Base-by-base conservation (phyloP, 805 yeast species). In the Starmerella riodocensis region DNA sequence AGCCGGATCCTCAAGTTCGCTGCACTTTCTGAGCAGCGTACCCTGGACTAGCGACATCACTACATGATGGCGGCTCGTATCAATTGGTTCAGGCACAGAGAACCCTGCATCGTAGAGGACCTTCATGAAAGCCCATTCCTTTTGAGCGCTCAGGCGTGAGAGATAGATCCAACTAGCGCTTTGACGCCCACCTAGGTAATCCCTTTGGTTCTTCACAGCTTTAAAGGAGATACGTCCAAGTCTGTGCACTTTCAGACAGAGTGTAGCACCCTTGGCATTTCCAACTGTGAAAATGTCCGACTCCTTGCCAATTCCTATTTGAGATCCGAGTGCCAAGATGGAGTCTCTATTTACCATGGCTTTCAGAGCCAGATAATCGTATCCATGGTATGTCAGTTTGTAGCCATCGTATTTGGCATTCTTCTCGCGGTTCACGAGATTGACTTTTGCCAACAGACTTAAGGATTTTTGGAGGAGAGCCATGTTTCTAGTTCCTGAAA, bases 361-460 rank as follows among this genome's bases (percentile, higher is more conserved):
- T 58, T 78, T 84, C 48, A 91, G 66, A 0, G 97, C 97, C 48
- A 91, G 67, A 56, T 82, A 91, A 60, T 91, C 99, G 59, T 76
- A 82, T 3, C 99, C 99, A 34, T 73, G 74, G 58, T 79, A 86
- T 0, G 94, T 79, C 48, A 91, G 62, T 49, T 88, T 69, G 63
- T 82, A 91, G 11, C 99, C 99, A 57, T 91, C 98, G 59, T 91
- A 88, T 53, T 77, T 83, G 25, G 95, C 93, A 59, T 91, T 91
- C 62, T 94, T 71, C 42, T 84, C 66, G 47, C 77, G 69, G 1
- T 88, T 69, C 19, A 91, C 70, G 37, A 91, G 64, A 52, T 76
- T 84, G 46, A 84, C 62, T 59, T 88, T 88, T 20, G 97, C 96
- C 45, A 91, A 66, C 52, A 82, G 93, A 12, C 83, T 71, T 29